Evolutionary conservation across 2,329 filamentous ascomycete genomes (phyloP).

Genomic region (Pleoardoris graminearum): DNA sequence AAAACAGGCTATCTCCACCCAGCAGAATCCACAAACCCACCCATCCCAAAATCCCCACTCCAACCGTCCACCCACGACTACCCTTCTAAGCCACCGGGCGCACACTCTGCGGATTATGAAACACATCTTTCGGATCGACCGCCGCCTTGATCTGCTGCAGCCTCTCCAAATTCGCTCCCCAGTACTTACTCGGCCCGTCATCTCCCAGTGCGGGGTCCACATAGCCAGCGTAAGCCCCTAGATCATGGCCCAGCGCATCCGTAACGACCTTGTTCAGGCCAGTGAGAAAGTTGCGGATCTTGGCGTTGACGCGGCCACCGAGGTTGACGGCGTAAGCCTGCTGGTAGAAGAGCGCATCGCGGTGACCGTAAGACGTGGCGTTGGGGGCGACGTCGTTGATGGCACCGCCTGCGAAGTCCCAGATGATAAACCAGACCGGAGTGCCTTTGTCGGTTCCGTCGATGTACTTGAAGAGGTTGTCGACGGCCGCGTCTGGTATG

Average conservation of each 20-base stretch:
- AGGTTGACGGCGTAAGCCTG: slow-evolving; percentile 45
- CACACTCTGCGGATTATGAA: slow-evolving; percentile 43
- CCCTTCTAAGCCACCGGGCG: neutral
- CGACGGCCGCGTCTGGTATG: slow-evolving; percentile 32
- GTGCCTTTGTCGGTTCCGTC: slow-evolving; percentile 38
- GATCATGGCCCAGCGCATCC: slow-evolving; percentile 35
- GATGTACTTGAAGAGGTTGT: slow-evolving; percentile 40
- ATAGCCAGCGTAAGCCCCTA: slow-evolving; percentile 58
- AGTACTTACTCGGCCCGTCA: slow-evolving; percentile 53
- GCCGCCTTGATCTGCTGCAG: slow-evolving; percentile 46
- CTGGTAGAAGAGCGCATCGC: slow-evolving; percentile 40
- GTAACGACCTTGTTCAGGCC: slow-evolving; percentile 47
- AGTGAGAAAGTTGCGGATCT: slow-evolving; percentile 46
- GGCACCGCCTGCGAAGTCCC: slow-evolving; percentile 40
- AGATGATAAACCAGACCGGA: slow-evolving; percentile 41
- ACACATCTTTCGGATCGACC: slow-evolving; percentile 46
- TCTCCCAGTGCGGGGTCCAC: slow-evolving; percentile 53
- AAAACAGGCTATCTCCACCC: neutral
- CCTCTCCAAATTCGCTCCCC: slow-evolving; percentile 42
- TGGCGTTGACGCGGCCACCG: slow-evolving; percentile 35
- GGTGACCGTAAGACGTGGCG: slow-evolving; percentile 40
- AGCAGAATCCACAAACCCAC: neutral
- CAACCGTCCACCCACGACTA: neutral
- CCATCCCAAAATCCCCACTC: neutral
- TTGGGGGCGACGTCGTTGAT: slow-evolving; percentile 36